Evolutionary conservation across 257 asterid genomes (phyloP), one percentile per base, ranked within the genome.

Genomic region (Jacaranda copaia): DNA sequence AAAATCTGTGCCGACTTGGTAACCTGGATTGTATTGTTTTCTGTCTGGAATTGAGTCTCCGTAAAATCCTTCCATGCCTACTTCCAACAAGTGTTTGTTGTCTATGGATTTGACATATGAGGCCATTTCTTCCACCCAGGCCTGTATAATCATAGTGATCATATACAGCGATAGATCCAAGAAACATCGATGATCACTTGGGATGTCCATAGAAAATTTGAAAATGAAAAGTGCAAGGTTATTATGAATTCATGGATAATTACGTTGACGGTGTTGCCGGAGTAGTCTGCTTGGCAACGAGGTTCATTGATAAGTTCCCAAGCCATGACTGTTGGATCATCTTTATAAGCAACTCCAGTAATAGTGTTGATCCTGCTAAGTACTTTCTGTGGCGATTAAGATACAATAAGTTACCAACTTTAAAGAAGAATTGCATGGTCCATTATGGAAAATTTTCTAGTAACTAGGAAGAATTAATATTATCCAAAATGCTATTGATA

Each of bases 281-380:
- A 83, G 70, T 72, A 83, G 73, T 88, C 93, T 1, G 71, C 76
- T 64, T 88, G 82, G 74, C 91, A 84, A 10, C 93, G 88, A 53
- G 93, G 90, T 62, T 88, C 90, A 40, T 88, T 88, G 5, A 88
- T 83, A 5, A 88, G 88, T 75, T 88, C 90, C 92, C 90, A 86
- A 20, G 86, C 92, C 92, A 88, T 84, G 64, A 88, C 79, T 5
- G 88, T 86, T 0, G 89, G 78, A 59, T 88, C 90, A 48, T 88
- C 86, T 53, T 60, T 81, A 20, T 88, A 88, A 19, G 88, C 75
- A 6, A 81, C 16, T 48, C 83, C 13, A 48, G 79, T 86, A 43
- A 86, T 64, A 9, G 88, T 81, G 69, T 88, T 88, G 74, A 88
- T 53, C 8, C 74, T 68, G 16, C 61, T 68, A 11, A 68, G 61